Evolutionary conservation across 176 grass and related monocot species (phyloP), one percentile per base, ranked within the genome.

Genomic region (Aegilops sharonensis): DNA sequence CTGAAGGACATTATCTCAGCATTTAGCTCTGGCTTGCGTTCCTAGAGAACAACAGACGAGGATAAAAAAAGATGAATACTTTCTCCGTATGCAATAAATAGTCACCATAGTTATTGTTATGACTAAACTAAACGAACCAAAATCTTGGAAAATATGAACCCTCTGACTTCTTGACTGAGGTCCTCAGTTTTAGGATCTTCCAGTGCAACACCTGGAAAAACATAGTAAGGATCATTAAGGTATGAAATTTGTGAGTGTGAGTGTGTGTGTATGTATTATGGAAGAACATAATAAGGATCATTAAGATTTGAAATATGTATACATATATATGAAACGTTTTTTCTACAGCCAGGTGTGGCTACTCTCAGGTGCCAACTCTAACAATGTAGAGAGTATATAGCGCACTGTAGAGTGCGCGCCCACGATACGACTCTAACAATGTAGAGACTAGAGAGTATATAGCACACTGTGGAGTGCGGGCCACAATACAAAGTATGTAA

Each of bases 111-210:
- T 86, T 91, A 80, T 79, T 25, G 43, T 84, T 39, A 79, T 52
- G 21, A 72, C 27, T 80, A 27, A 80, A 84, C 78, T 69, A 76
- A 85, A 85, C 97, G 47, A 89, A 98, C 97, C 94, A 98, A 83
- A 86, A 98, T 92, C 71, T 95, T 98, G 14, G 93, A 94, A 92
- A 98, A 94, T 94, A 98, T 98, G 89, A 98, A 95, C 47, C 97
- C 97, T 84, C 92, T 91, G 71, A 95, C 90, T 94, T 98, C 94
- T 89, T 98, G 97, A 90, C 82, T 92, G 78, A 98, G 92, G 85
- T 98, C 92, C 68, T 98, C 97, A 79, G 88, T 90, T 91, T 89
- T 95, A 80, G 94, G 75, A 87, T 98, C 97, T 83, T 98, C 97
- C 43, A 88, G 88, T 85, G 88, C 76, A 81, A 93, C 90, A 87